These are phyloP conservation scores for Pythium vanterpoolii DNA, from an alignment of 352 stramenopile species.

Conservation along the genomic window DNA sequence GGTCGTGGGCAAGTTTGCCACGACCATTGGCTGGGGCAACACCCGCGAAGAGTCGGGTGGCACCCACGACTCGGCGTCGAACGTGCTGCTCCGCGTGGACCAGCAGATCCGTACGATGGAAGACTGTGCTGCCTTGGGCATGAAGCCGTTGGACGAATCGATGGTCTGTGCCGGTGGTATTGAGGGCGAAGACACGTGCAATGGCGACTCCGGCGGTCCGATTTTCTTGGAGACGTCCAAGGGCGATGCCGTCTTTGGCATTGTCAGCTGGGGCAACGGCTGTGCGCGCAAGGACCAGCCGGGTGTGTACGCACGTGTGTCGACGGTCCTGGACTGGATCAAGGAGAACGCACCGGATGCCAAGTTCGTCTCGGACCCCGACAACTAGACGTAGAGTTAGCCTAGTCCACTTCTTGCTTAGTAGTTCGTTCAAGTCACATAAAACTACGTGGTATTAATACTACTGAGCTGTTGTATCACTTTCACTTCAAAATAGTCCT, in stretches of 20 bases:
- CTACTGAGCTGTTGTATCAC: too few relatives aligned
- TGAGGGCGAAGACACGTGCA: slow-evolving; percentile 2
- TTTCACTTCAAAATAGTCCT: too few relatives aligned
- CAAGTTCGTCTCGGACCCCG: slow-evolving; percentile 2
- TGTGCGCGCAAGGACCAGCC: slow-evolving; percentile 4
- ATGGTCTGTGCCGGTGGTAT: slow-evolving; percentile 5
- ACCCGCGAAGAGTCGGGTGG: slow-evolving; percentile 7
- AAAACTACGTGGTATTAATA: too few relatives aligned
- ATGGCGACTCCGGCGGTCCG: background rate
- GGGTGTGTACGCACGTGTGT: slow-evolving; percentile 4
- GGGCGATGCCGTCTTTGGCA: background rate
- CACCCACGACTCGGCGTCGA: slow-evolving; percentile 13
- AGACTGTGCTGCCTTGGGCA: background rate
- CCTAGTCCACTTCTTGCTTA: too few relatives aligned
- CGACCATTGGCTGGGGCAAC: slow-evolving; percentile 16
- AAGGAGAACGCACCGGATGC: slow-evolving; percentile 4
- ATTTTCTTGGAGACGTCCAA: background rate
- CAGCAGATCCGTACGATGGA: background rate
- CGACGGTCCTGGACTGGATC: background rate
- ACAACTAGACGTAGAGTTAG: too few relatives aligned
- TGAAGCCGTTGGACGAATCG: background rate
- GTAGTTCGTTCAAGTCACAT: too few relatives aligned
- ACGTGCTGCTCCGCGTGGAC: background rate
- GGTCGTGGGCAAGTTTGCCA: slow-evolving; percentile 12
- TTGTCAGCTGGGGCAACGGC: background rate